Evolutionary conservation across 163 green algal genomes (phyloP).

Genomic region (Chlamydomonas reinhardtii): DNA sequence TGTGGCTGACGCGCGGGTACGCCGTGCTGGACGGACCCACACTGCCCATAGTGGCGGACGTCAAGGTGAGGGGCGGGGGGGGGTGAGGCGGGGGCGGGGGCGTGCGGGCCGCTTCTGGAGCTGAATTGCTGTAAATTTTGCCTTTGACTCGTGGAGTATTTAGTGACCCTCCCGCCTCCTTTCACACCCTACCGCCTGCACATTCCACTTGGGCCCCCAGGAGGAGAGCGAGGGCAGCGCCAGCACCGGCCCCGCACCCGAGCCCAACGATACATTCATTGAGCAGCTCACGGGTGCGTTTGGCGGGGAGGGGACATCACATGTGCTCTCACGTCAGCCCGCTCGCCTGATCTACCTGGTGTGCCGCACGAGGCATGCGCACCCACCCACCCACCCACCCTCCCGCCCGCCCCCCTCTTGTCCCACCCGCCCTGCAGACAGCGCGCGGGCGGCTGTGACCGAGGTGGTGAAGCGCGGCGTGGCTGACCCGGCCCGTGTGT

Average conservation of each 20-base stretch:
- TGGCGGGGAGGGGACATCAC: no score
- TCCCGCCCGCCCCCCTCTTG: not conserved
- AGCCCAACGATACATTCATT: conserved; percentile 97
- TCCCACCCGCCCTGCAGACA: conserved; percentile 47
- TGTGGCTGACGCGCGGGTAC: conserved; percentile 92
- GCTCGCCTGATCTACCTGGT: no score
- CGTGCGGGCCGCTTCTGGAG: conserved; percentile 35
- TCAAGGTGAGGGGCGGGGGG: conserved; percentile 62
- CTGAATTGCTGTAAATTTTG: no score
- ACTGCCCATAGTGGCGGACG: conserved; percentile 96
- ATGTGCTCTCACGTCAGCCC: no score
- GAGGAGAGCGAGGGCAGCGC: not conserved
- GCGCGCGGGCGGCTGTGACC: conserved; percentile 80
- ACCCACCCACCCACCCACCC: not conserved
- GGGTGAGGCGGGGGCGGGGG: conserved; percentile 35
- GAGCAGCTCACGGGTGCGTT: conserved; percentile 81
- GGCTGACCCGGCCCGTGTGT: conserved; percentile 83
- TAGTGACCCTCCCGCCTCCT: no score
- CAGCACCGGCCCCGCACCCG: conserved; percentile 22
- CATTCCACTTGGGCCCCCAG: not conserved
- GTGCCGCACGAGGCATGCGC: no score
- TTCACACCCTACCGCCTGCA: no score
- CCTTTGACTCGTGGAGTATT: no score
- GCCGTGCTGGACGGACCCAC: conserved; percentile 94
- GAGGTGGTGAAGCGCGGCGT: conserved; percentile 87